Evolutionary conservation across 305 asterid species (phyloP), one percentile per base, ranked within the genome.

Genomic region (Nicotiana rustica): DNA sequence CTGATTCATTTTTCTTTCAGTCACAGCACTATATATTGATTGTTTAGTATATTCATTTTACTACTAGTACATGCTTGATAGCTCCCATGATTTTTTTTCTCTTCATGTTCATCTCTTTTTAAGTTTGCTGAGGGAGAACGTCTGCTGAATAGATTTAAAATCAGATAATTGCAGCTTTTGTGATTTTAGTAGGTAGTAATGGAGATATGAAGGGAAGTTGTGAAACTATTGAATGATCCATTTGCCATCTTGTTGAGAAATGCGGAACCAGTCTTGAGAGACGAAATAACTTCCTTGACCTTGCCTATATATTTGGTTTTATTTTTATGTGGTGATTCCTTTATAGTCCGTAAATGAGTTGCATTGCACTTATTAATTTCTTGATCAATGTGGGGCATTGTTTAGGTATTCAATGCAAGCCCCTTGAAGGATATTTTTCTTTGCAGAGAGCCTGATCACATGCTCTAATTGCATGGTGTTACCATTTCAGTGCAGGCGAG

Each of bases 181-280:
- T 69, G 57, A 36, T 18, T 69, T 41, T 38, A 17, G 0, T 68
- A n/a, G 55, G 29, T 65, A 13, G 69, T 17, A 68, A 68, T n/a
- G 76, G 55, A 68, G 55, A 68, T 14, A 14, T 17, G 52, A 68
- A 36, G 5, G 44, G 55, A 68, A 68, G 76, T 36, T 68, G 29
- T 14, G 76, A 36, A 36, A 36, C 56, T 38, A 21, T 38, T 68
- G 77, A 38, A 68, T 68, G 77, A 68, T 68, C 77, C 77, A 38
- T 68, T 68, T 68, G 12, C 33, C 31, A 8, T n/a, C 56, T n/a
- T 68, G 77, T n/a, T n/a, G 75, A 67, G 25, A 67, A 35, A 67
- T 67, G 73, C n/a, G 41, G 31, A n/a, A 38, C 56, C 38, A 68
- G 77, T 68, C 31, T 36, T 17, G 1, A 18, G 57, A 38, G 77